A percentile compares a stretch with the other conserved stretches of the same genome.
Evolutionary conservation across 73 alveolate genomes (phyloP).

Genomic region (Breviolum minutum): DNA sequence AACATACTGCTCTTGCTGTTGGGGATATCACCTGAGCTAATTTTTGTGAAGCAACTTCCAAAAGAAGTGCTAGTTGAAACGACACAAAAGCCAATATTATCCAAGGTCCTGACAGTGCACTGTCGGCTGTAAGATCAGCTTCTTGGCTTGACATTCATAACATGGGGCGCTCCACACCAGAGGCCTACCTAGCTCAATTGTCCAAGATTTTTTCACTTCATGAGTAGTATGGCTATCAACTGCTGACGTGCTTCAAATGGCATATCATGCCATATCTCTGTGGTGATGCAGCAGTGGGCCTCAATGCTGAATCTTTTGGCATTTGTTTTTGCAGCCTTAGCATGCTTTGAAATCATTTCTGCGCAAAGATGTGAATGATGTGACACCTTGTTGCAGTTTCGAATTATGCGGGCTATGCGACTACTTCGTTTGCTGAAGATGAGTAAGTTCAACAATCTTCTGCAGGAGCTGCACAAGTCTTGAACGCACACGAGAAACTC

Average conservation of each 20-base stretch:
- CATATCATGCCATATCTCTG: neutral
- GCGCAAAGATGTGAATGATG: neutral
- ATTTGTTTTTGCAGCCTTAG: neutral
- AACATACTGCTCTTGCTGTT: too few species aligned
- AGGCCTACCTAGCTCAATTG: neutral
- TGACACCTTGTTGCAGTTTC: conserved; percentile 11
- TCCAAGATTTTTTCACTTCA: too few species aligned
- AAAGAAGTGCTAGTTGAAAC: too few species aligned
- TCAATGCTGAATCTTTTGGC: too few species aligned
- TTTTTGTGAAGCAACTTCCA: too few species aligned
- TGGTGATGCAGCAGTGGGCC: too few species aligned
- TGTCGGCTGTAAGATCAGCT: conserved; percentile 15
- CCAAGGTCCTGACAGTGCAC: neutral
- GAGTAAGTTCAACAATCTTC: conserved; percentile 65
- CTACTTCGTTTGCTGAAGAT: conserved; percentile 74
- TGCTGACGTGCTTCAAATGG: neutral
- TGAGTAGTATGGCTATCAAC: neutral
- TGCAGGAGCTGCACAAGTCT: conserved; percentile 21
- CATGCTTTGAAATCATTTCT: neutral
- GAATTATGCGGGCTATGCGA: conserved; percentile 60
- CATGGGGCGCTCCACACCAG: neutral
- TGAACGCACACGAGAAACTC: too few species aligned
- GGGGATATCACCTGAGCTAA: too few species aligned
- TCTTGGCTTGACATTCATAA: neutral
- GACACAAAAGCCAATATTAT: too few species aligned